Conservation (phyloP, 2,329 filamentous ascomycete genomes). For the Nemania serpens region DNA sequence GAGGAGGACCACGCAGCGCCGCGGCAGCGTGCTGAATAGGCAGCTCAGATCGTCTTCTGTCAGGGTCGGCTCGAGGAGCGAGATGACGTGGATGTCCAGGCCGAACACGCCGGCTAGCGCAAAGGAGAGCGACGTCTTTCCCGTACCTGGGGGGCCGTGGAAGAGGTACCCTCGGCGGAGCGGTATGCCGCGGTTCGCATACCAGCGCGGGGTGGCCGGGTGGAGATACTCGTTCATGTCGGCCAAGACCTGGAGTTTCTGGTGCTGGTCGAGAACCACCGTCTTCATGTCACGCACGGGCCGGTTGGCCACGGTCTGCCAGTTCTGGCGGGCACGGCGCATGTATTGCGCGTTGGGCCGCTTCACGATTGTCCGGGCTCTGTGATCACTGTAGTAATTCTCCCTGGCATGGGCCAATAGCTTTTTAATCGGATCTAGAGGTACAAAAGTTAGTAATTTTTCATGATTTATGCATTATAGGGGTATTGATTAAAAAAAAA, state of each 20-base stretch:
- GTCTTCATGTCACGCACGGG: constrained; percentile 75
- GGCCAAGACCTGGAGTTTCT: constrained; percentile 68
- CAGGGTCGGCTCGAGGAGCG: constrained; percentile 61
- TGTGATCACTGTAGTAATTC: constrained; percentile 56
- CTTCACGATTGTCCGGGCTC: constrained; percentile 63
- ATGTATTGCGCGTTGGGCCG: constrained; percentile 54
- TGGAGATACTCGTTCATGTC: constrained; percentile 82
- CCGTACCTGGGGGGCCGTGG: constrained; percentile 74
- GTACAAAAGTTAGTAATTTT: not conserved
- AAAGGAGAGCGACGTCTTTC: constrained; percentile 71
- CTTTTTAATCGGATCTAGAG: constrained; percentile 57
- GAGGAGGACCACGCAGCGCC: constrained; percentile 67
- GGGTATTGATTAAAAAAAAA: not conserved
- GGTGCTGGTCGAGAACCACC: constrained; percentile 70
- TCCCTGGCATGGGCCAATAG: constrained; percentile 59
- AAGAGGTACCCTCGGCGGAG: constrained; percentile 79
- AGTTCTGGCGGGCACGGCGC: constrained; percentile 53
- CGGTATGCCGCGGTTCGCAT: constrained; percentile 75
- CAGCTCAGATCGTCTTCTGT: constrained; percentile 64
- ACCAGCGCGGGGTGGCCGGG: constrained; percentile 72
- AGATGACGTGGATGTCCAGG: constrained; percentile 69
- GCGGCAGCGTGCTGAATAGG: constrained; percentile 65
- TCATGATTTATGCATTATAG: not conserved
- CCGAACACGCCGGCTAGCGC: constrained; percentile 69
- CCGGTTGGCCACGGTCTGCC: constrained; percentile 63